These are phyloP conservation scores for Silene noctiflora DNA, from an alignment of 179 eudicot species.

Conservation along the genomic window DNA sequence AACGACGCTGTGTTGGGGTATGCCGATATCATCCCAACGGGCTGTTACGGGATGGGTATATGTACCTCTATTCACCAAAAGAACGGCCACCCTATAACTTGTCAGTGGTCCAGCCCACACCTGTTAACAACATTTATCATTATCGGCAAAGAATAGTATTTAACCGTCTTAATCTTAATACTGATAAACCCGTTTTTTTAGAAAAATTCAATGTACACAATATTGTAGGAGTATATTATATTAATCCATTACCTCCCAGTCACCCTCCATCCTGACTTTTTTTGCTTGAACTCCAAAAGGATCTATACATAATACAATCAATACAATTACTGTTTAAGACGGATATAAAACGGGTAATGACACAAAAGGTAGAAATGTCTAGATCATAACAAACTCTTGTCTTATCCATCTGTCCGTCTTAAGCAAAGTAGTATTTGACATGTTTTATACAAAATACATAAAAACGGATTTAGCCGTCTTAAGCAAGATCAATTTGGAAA, in stretches of 20 bases:
- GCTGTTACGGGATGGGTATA: conserved; percentile 46
- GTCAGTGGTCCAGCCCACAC: conserved; percentile 91
- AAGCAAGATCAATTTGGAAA: no score
- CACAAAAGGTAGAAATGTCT: no score
- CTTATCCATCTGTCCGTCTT: no score
- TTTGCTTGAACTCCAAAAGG: conserved; percentile 81
- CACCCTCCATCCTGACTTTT: conserved; percentile 74
- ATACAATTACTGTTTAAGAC: no score
- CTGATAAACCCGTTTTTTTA: no score
- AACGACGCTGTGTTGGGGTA: conserved; percentile 49
- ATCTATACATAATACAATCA: conserved; percentile 39
- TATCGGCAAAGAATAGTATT: not conserved
- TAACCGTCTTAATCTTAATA: no score
- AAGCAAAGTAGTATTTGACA: no score
- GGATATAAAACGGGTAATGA: no score
- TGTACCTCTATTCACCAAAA: conserved; percentile 57
- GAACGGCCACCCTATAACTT: conserved; percentile 53
- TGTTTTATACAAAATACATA: no score
- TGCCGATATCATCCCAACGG: conserved; percentile 80
- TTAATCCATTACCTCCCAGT: conserved; percentile 52
- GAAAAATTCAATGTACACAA: no score
- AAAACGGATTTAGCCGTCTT: no score
- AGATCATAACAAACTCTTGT: no score
- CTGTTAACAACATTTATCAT: conserved; percentile 27
- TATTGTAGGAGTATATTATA: not conserved